phyloP scores from a whole-genome alignment of 345 rosid genomes.

The Citrus australasica region DNA sequence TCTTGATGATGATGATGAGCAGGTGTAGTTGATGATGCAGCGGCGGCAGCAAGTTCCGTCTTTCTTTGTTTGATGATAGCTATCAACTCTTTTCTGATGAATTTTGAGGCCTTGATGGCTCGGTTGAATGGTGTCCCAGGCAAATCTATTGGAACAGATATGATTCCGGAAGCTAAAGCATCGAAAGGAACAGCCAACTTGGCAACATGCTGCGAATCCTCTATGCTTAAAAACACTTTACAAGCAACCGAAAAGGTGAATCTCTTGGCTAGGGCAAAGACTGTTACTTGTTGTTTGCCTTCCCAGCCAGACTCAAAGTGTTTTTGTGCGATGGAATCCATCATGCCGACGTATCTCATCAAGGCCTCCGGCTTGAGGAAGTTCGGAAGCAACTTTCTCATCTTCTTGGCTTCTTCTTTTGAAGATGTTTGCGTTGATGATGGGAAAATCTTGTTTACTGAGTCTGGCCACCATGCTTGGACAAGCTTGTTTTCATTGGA shows the following conservation, averaged over 20 bases:
- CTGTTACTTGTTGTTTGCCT: neutral
- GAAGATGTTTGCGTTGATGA: conserved; percentile 31
- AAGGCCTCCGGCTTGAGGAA: conserved; percentile 25
- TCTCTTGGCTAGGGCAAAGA: conserved; percentile 7
- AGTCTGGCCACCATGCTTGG: conserved; percentile 50
- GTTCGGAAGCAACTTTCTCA: conserved; percentile 29
- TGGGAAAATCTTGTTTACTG: conserved; percentile 47
- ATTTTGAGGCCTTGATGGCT: conserved; percentile 6
- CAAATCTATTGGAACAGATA: conserved; percentile 11
- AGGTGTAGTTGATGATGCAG: neutral
- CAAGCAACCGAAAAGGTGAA: conserved; percentile 24
- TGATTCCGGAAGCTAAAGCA: conserved; percentile 18
- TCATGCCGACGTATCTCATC: conserved; percentile 16
- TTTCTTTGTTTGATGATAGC: conserved; percentile 20
- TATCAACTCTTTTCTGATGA: conserved; percentile 15
- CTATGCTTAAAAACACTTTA: conserved; percentile 15
- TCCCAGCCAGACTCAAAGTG: conserved; percentile 8
- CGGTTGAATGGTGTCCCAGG: conserved; percentile 18
- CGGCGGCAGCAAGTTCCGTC: conserved; percentile 11
- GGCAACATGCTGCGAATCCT: conserved; percentile 9
- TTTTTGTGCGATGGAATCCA: conserved; percentile 10
- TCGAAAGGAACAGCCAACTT: conserved; percentile 13
- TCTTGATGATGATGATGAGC: conserved; percentile 4
- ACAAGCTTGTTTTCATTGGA: conserved; percentile 49
- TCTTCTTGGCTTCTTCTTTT: conserved; percentile 37